phyloP scores from a whole-genome alignment of 2,329 filamentous ascomycete genomes.

The Paecilomyces niveus region DNA sequence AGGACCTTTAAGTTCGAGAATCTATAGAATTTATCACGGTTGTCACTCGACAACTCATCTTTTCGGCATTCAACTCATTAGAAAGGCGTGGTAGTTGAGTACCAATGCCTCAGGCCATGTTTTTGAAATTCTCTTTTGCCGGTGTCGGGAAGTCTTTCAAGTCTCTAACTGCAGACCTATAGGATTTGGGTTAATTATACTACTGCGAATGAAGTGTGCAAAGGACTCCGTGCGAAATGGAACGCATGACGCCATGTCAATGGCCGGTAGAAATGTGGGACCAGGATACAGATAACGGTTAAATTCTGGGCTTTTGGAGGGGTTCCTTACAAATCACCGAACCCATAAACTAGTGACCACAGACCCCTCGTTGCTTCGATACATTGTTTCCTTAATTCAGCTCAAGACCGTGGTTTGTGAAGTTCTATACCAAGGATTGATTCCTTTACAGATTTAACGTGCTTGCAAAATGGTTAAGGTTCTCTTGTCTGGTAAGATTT shows the following conservation, averaged over 20 bases:
- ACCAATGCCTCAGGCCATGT: not conserved
- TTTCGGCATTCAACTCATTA: too few species aligned
- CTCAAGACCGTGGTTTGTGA: not conserved
- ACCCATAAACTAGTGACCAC: not conserved
- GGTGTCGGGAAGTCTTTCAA: not conserved
- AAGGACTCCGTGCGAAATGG: not conserved
- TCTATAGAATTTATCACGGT: too few species aligned
- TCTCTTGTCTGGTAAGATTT: constrained; percentile 27
- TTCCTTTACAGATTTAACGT: not conserved
- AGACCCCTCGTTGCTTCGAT: not conserved
- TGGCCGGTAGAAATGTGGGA: not conserved
- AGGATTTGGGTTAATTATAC: not conserved
- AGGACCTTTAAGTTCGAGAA: not conserved
- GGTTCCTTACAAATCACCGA: not conserved
- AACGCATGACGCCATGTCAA: not conserved
- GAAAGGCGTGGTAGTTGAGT: too few species aligned
- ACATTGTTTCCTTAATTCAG: not conserved
- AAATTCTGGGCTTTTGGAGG: not conserved
- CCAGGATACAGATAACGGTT: not conserved
- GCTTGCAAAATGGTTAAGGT: constrained; percentile 29
- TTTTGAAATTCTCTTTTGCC: not conserved
- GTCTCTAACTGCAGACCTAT: not conserved
- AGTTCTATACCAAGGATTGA: not conserved
- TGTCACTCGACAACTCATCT: too few species aligned
- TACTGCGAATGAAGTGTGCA: not conserved